phyloP scores from a whole-genome alignment of 768 basidiomycete species.

The Dacryopinax spathularia region DNA sequence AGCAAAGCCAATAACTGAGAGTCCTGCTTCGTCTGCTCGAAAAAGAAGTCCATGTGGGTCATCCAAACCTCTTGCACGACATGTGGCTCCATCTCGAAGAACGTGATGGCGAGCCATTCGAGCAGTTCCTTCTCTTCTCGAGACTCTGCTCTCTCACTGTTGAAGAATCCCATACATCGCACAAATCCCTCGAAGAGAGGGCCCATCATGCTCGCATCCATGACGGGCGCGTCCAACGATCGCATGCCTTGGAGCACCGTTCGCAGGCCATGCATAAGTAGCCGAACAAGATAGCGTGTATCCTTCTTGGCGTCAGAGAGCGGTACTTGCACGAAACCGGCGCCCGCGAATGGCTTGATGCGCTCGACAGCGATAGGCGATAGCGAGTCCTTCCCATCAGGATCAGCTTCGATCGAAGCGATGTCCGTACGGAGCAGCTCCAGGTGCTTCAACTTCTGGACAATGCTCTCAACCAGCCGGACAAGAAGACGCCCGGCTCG shows the following conservation, averaged over 20 bases:
- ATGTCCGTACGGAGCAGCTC: constrained; percentile 48
- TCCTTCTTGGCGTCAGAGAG: constrained; percentile 1
- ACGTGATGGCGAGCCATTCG: constrained; percentile 63
- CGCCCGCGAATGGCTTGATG: background rate
- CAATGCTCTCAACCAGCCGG: constrained; percentile 64
- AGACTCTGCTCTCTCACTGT: constrained; percentile 34
- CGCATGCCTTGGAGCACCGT: constrained; percentile 61
- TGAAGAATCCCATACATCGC: constrained; percentile 72
- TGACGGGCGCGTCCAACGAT: constrained; percentile 60
- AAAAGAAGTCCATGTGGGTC: constrained; percentile 80
- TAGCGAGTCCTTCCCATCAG: background rate
- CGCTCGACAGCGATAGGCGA: background rate
- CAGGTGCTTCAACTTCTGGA: constrained; percentile 75
- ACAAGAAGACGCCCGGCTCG: constrained; percentile 56
- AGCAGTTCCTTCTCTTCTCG: constrained; percentile 63
- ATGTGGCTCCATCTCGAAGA: constrained; percentile 73
- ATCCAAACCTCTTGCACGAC: constrained; percentile 96
- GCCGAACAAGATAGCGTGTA: constrained; percentile 61
- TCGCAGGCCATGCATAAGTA: constrained; percentile 77
- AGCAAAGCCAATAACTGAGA: constrained; percentile 7
- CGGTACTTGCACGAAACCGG: background rate
- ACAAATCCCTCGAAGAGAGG: constrained; percentile 77
- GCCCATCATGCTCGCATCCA: constrained; percentile 76
- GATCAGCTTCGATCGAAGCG: constrained; percentile 18
- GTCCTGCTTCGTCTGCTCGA: constrained; percentile 34